Base-by-base conservation (phyloP, 2,329 filamentous ascomycete genomes). In the Epichloe uncinata region DNA sequence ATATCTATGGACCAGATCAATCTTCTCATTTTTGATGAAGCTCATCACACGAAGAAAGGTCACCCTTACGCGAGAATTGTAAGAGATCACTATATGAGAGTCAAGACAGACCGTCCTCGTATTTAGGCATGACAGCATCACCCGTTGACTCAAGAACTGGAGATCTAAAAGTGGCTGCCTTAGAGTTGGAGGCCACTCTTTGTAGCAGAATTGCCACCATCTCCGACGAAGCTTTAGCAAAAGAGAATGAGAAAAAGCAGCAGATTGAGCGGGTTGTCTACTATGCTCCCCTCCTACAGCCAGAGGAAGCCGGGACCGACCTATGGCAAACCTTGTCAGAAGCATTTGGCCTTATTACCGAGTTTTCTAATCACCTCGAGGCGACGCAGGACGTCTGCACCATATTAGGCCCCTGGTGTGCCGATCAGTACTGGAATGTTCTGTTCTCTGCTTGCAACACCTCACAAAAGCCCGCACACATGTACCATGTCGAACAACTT, bases 71-170 rank as follows among this genome's bases (percentile, higher is more conserved):
- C 91, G 18, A 77, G 80, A 30, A 93, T 98, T 52, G 87, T 98
- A 67, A 89, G 86, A 58, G 85, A 95, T 52, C 89, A 87, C 57
- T 97, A 96, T 60, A 59, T 79, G 1, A 66, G 73, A 2, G 69
- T 73, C 33, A 57, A 63, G 1, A 67, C 72, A 1, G 54, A 63
- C 0, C 74, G 81, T 4, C 93, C 93, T 4, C 84, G 82, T 37
- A 82, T 98, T 18, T 98, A 56, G 91, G 91, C 26, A 96, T 97
- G 91, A 98, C 93, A 1, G 93, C 93, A 7, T 97, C 93, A 0
- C 93, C 93, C 0, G 84, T 96, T 3, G 90, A 97, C 67, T 81
- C 87, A 0, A 85, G 87, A 59, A 77, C 78, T 0, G 57, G 44
- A 15, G 82, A 95, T 55, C 75, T 95, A 30, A 71, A 73, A 15